phyloP scores from a whole-genome alignment of 1,139 yeast genomes.

The Protomyces gravidus region DNA sequence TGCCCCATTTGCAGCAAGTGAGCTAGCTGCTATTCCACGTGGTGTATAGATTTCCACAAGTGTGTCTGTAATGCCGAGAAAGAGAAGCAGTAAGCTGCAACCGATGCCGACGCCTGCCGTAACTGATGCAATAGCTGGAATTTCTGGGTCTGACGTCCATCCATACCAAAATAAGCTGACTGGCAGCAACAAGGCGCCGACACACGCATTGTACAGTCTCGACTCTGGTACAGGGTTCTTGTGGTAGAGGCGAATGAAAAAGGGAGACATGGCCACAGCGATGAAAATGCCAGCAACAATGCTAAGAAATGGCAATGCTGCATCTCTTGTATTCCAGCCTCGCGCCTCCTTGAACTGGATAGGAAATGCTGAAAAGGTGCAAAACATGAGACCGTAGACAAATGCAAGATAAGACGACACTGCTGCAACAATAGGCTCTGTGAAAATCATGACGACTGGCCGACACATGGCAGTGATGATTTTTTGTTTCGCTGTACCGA shows the following conservation, averaged over 20 bases:
- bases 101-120: constrained; percentile 33
- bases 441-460: constrained; percentile 51
- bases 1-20: constrained; percentile 63
- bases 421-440: constrained; percentile 57
- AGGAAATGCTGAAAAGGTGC: constrained; percentile 75
- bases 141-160: constrained; percentile 30
- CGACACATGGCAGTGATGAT: constrained; percentile 38
- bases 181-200: constrained; percentile 21
- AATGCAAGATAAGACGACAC: constrained; percentile 61
- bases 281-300: constrained; percentile 50
- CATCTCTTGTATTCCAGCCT: constrained; percentile 54
- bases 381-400: constrained; percentile 59
- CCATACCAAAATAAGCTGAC: constrained; percentile 33
- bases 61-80: constrained; percentile 49
- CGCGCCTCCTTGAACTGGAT: constrained; percentile 60
- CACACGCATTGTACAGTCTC: constrained; percentile 14
- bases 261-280: constrained; percentile 37
- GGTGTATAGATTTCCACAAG: constrained; percentile 51
- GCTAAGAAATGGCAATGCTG: constrained; percentile 47
- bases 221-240: constrained; percentile 46
- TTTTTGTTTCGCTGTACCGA: constrained; percentile 12
- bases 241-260: constrained; percentile 36
- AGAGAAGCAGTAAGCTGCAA: constrained; percentile 29
- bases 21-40: constrained; percentile 55
- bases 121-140: constrained; percentile 33